phyloP scores from a whole-genome alignment of 768 basidiomycete genomes.

The Lactarius indigo region DNA sequence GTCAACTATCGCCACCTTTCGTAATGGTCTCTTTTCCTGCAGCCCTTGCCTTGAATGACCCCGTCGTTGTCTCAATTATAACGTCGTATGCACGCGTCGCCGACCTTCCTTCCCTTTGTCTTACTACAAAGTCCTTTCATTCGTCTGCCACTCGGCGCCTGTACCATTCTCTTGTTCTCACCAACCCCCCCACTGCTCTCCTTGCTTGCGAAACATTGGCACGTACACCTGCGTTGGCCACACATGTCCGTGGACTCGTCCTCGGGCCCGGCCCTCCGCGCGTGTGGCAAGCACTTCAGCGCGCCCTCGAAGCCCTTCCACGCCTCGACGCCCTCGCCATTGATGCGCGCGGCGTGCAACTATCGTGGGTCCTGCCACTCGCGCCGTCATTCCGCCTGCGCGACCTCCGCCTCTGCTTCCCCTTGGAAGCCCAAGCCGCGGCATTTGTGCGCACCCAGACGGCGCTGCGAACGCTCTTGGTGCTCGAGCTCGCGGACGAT shows the following conservation, averaged over 20 bases:
- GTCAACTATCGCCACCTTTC: not conserved
- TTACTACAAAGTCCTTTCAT: slow-evolving; percentile 46
- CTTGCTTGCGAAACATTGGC: slow-evolving; percentile 40
- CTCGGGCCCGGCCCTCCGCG: slow-evolving; percentile 28
- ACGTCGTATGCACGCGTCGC: slow-evolving; percentile 35
- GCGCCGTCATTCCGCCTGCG: slow-evolving; percentile 44
- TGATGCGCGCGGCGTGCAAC: slow-evolving; percentile 27
- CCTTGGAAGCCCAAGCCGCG: slow-evolving; percentile 46
- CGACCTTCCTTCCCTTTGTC: slow-evolving; percentile 44
- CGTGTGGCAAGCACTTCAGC: slow-evolving; percentile 46
- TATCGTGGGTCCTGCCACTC: slow-evolving; percentile 46
- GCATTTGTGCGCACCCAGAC: slow-evolving; percentile 48
- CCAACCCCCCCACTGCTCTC: slow-evolving; percentile 36
- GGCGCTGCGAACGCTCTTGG: slow-evolving; percentile 40
- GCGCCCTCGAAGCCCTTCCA: slow-evolving; percentile 41
- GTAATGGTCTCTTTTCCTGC: not conserved
- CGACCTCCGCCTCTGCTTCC: slow-evolving; percentile 46
- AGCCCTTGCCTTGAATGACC: slow-evolving; percentile 32
- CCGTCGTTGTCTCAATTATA: slow-evolving; percentile 43
- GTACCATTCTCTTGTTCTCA: slow-evolving; percentile 42
- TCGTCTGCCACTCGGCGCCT: slow-evolving; percentile 45
- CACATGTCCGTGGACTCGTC: slow-evolving; percentile 36
- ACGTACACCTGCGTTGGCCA: slow-evolving; percentile 35
- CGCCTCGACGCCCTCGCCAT: slow-evolving; percentile 45
- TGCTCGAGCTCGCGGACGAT: slow-evolving; percentile 19